Base-by-base conservation (phyloP, 1,284 basidiomycete species). In the Melampsora occidentalis region DNA sequence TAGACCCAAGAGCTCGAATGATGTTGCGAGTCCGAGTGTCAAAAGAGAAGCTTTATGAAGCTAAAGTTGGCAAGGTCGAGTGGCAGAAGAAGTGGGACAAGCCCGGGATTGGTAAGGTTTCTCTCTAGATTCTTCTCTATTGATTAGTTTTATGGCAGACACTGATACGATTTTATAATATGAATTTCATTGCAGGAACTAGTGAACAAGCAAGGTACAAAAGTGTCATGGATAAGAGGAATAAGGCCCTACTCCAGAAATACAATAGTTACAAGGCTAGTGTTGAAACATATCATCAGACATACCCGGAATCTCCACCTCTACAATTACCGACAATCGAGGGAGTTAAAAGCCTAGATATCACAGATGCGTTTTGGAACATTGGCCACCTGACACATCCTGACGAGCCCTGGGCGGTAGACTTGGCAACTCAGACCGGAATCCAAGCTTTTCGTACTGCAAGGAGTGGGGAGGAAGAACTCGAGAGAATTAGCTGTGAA, bases 351-450 rank as follows among this genome's bases (percentile, higher is more conserved):
- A 22, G 51, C 10, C n/a, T 70, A 16, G 53, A 59, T 20, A 20
- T 42, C 20, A 59, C 42, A 4, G 25, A 31, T 39, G n/a, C 39
- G 25, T 70, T 70, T n/a, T 70, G 68, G 68, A 70, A 22, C n/a
- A 57, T 59, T 22, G 48, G 68, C 1, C 33, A 28, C 2, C 61
- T 70, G 22, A 70, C 69, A 14, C 57, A 70, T 57, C 33, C 42
- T 18, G 33, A 70, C 3, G 57, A 61, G 31, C 69, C 69, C 2
- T 70, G 69, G 69, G 69, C 69, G 1, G 25, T 62, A 7, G 69
- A 70, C n/a, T 18, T 59, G 16, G 57, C 42, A 25, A 70, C 69
- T 46, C 69, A 70, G 35, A 59, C 57, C 10, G 69, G 69, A 3
- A 70, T 70, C 22, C 35, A 59, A 5, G 42, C 48, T 4, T 35